These are phyloP conservation scores for Orbilia brochopaga DNA, from an alignment of 2,329 filamentous ascomycete species.

Conservation along the genomic window DNA sequence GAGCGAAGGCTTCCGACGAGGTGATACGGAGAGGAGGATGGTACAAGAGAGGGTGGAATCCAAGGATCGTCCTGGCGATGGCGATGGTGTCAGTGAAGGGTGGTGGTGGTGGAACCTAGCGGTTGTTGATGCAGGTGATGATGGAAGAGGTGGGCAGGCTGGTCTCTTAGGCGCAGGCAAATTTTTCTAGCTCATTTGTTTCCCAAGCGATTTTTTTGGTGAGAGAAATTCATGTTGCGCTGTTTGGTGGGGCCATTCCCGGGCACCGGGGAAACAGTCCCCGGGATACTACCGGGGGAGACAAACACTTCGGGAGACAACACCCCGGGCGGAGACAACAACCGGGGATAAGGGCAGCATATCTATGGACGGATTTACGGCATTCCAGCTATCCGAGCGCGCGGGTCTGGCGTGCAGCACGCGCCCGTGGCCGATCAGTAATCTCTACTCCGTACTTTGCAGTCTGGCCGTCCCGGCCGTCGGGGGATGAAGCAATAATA, in stretches of 20 bases:
- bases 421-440: too few species aligned
- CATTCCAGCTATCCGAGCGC: too few species aligned
- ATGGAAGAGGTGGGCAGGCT: conserved; percentile 25
- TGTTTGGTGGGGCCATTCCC: conserved; percentile 26
- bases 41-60: conserved; percentile 9
- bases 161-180: conserved; percentile 29
- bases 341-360: neutral
- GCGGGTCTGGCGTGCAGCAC: too few species aligned
- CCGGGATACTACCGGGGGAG: neutral
- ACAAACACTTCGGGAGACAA: too few species aligned
- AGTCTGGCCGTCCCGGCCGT: too few species aligned
- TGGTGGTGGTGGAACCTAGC: conserved; percentile 2
- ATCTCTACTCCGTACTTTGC: too few species aligned
- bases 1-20: conserved; percentile 33
- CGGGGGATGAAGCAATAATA: too few species aligned
- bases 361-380: too few species aligned
- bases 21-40: conserved; percentile 1
- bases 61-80: conserved; percentile 29
- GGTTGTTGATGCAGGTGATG: conserved; percentile 6
- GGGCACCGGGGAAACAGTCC: conserved; percentile 12
- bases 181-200: conserved; percentile 25
- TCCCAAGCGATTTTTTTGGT: conserved; percentile 5
- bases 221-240: neutral
- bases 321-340: too few species aligned
- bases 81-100: conserved; percentile 20